phyloP scores from a whole-genome alignment of 225 moss, liverwort and hornwort genomes.

The Physcomitrellopsis africana region DNA sequence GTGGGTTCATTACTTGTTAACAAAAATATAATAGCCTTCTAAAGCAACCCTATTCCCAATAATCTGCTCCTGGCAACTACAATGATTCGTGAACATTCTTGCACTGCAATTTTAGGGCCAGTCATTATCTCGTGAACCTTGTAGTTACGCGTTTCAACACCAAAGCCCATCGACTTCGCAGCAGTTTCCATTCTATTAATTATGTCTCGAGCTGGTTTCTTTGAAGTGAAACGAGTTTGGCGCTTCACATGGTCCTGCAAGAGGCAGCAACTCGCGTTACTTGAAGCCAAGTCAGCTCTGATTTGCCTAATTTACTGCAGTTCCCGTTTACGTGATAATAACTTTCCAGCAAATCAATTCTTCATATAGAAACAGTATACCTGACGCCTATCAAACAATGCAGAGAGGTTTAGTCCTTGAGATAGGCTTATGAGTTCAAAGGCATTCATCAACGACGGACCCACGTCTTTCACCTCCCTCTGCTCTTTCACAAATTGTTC shows the following conservation, averaged over 20 bases:
- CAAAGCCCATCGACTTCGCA: conserved; percentile 71
- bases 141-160: conserved; percentile 70
- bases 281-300: background rate
- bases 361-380: conserved; percentile 35
- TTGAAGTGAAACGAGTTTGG: conserved; percentile 96
- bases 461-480: conserved; percentile 61
- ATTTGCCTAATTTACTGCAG: background rate
- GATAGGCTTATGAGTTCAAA: conserved; percentile 97
- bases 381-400: conserved; percentile 93
- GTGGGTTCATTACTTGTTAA: background rate
- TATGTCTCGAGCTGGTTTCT: conserved; percentile 85
- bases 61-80: too few species aligned
- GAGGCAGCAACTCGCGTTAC: conserved; percentile 19
- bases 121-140: conserved; percentile 57
- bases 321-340: conserved; percentile 5
- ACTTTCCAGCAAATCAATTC: background rate
- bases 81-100: too few species aligned
- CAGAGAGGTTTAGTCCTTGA: conserved; percentile 97
- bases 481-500: conserved; percentile 78
- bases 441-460: conserved; percentile 96
- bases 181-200: conserved; percentile 67
- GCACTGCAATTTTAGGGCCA: conserved; percentile 6
- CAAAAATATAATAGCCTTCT: background rate
- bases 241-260: conserved; percentile 94
- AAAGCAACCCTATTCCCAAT: background rate